Conservation (phyloP, 2,329 filamentous ascomycete genomes). For the Xylariaceae sp. region DNA sequence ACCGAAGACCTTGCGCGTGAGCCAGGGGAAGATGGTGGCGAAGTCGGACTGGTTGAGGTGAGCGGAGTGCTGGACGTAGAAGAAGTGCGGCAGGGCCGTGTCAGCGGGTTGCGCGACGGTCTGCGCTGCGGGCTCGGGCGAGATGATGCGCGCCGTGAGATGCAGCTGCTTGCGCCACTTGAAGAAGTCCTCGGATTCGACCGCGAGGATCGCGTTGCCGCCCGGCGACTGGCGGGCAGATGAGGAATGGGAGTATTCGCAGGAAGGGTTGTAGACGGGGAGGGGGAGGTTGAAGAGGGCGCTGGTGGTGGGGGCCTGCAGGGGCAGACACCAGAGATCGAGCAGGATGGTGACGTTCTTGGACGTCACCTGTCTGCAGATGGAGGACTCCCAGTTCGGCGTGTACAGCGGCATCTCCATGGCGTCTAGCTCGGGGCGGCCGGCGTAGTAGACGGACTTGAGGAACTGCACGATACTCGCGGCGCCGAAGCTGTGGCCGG, state of each 20-base stretch:
- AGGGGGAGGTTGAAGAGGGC: slow-evolving; percentile 68
- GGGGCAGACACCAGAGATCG: slow-evolving; percentile 75
- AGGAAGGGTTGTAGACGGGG: slow-evolving; percentile 55
- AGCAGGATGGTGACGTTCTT: slow-evolving; percentile 62
- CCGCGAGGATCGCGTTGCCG: slow-evolving; percentile 58
- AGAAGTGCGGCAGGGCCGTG: slow-evolving; percentile 54
- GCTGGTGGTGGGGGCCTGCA: slow-evolving; percentile 56
- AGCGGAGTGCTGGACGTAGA: slow-evolving; percentile 67
- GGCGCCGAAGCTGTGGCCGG: slow-evolving; percentile 77
- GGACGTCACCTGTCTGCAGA: slow-evolving; percentile 63
- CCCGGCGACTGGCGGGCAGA: slow-evolving; percentile 34
- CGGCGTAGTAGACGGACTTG: slow-evolving; percentile 70
- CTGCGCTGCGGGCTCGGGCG: slow-evolving; percentile 45
- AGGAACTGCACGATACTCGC: slow-evolving; percentile 69
- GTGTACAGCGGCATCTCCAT: slow-evolving; percentile 56
- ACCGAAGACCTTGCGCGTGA: slow-evolving; percentile 54
- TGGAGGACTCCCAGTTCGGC: slow-evolving; percentile 49
- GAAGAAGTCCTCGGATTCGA: slow-evolving; percentile 72
- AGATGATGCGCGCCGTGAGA: slow-evolving; percentile 61
- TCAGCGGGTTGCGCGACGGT: slow-evolving; percentile 36
- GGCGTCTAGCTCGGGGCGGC: slow-evolving; percentile 39
- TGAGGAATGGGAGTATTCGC: slow-evolving; percentile 28
- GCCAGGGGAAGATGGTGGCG: slow-evolving; percentile 72
- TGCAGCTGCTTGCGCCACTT: slow-evolving; percentile 72
- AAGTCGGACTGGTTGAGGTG: slow-evolving; percentile 83